Base-by-base conservation (phyloP, 441 rosid species). In the Populus hybrid region DNA sequence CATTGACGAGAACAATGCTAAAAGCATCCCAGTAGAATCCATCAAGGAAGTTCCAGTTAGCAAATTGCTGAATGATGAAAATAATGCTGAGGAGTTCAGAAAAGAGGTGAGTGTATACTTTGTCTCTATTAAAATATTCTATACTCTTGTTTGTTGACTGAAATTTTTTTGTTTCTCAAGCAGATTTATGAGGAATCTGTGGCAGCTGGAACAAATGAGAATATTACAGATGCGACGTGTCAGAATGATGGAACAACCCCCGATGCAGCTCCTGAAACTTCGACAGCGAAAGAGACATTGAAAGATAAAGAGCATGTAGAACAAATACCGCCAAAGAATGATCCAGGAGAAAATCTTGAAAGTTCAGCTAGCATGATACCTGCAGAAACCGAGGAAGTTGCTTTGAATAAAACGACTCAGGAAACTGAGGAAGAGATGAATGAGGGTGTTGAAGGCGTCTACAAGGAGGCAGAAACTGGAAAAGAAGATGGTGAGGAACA, bases 41-140 rank as follows among this genome's bases (percentile, higher is more conserved):
- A 65, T 78, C 71, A 74, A 40, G 74, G 68, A 63, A 0, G 32
- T 30, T 30, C 38, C n/a, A 1, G 7, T 69, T 23, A 50, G 74
- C 77, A 65, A 80, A 73, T 67, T 75, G 10, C 69, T 76, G 67
- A 64, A 73, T 57, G 70, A 69, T 6, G 26, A 67, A 57, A 67
- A 50, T 57, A 67, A 69, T n/a, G 35, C 76, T n/a, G 73, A 75
- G 38, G 73, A 77, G 20, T 64, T 78, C 5, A 28, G 70, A 35
- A 61, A 21, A 78, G 82, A 84, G 86, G 88, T 86, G 42, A 75
- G 77, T 11, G 32, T 10, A 64, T 67, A 74, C 32, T n/a, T 38
- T 32, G 42, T 66, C 26, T 69, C 21, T 38, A 50, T 73, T 4
- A 34, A 74, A 30, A 4, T 70, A 69, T 57, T 57, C 20, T 7